Evolutionary conservation across 2,329 filamentous ascomycete species (phyloP), one percentile per base, ranked within the genome.

Genomic region (Sphaerostilbella broomeana): DNA sequence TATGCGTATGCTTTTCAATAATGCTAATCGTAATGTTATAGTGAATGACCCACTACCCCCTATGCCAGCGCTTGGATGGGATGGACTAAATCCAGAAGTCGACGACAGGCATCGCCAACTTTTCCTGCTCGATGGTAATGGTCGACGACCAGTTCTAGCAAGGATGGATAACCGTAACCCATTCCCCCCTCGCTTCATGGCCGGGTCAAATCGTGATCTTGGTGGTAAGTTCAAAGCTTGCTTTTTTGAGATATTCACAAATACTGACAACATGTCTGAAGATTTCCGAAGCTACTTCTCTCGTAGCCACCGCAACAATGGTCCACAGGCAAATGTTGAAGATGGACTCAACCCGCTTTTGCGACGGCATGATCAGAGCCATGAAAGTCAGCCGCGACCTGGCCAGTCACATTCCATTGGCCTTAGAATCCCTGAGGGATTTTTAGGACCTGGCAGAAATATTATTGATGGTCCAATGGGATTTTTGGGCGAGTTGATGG

Each of bases 291-390:
- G 60, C 48, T 69, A 68, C 44, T 69, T 62, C 68, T 62, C 62
- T 16, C 60, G 75, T 48, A 63, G 70, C 45, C 73, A 79, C 51
- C 69, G 77, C 41, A 60, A 72, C 38, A 70, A 70, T 32, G 67
- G 64, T 15, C 67, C 73, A 21, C 64, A 75, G 37, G 71, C 75
- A 41, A 70, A 70, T 19, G 72, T 75, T 22, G 87, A 95, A 48
- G 89, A 95, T 56, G 88, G 87, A 4, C 72, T 80, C 16, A 95
- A 97, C 55, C 90, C 90, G 29, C 70, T 97, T 10, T 76, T 97
- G 38, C 83, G 88, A 48, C 81, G 86, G 31, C 61, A 56, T 33
- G 63, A 66, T 16, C 52, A 62, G 18, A 59, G 56, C 17, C 64
- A 65, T 40, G 72, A 78, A 13, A 55, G 54, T 22, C 54, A 69